These are phyloP conservation scores for Artemisia princeps DNA, from an alignment of 140 eudicot species.

Conservation along the genomic window DNA sequence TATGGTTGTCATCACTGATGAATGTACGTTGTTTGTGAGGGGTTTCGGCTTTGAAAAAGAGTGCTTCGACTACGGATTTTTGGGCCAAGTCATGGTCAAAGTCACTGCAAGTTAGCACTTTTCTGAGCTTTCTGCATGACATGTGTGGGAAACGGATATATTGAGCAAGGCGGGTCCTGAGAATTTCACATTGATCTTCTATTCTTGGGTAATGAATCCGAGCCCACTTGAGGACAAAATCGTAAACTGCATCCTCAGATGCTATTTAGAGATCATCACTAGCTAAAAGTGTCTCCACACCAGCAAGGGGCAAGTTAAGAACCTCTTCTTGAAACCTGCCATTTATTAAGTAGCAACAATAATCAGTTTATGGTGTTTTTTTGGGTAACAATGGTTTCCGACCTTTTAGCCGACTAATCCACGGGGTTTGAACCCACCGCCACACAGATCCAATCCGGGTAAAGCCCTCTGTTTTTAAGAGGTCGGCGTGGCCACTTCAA, in stretches of 20 bases:
- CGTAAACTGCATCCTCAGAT: slow-evolving; percentile 66
- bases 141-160: slow-evolving; percentile 72
- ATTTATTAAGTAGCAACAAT: neutral
- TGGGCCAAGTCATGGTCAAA: slow-evolving; percentile 45
- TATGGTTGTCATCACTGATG: slow-evolving; percentile 23
- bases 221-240: slow-evolving; percentile 60
- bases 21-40: slow-evolving; percentile 47
- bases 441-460: no score
- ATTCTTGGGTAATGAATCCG: slow-evolving; percentile 42
- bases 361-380: neutral
- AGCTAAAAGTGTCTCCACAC: slow-evolving; percentile 51
- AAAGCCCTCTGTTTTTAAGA: no score
- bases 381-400: no score
- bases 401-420: no score
- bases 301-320: slow-evolving; percentile 55
- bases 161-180: slow-evolving; percentile 35
- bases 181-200: slow-evolving; percentile 49
- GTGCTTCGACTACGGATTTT: slow-evolving; percentile 54
- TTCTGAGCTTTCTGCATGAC: slow-evolving; percentile 59
- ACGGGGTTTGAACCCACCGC: no score
- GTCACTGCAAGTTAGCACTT: slow-evolving; percentile 42
- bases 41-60: slow-evolving; percentile 60
- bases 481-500: no score
- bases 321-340: slow-evolving; percentile 52
- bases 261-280: slow-evolving; percentile 64